phyloP scores from a whole-genome alignment of 2,329 filamentous ascomycete species.

The Immersiporthe knoxdaviesiana region DNA sequence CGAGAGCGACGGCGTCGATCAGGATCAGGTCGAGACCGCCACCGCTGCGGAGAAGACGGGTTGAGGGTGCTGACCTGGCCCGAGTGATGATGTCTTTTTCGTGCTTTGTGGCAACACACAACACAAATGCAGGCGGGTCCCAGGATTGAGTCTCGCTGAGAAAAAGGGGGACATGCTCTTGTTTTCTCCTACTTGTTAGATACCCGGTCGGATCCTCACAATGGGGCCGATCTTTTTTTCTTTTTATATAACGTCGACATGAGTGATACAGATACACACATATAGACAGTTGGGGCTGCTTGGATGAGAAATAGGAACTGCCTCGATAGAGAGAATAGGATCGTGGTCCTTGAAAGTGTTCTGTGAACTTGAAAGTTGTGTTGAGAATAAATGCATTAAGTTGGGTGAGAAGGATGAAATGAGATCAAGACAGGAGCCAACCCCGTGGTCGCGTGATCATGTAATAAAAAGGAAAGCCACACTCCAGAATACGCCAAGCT shows the following conservation, averaged over 20 bases:
- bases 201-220: constrained; percentile 25
- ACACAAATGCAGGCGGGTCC: no score
- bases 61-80: neutral
- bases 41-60: neutral
- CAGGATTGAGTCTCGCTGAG: neutral
- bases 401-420: no score
- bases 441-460: no score
- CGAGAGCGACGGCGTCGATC: constrained; percentile 12
- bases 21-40: neutral
- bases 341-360: neutral
- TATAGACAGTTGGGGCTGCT: neutral
- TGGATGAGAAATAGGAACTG: neutral
- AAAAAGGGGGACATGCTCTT: neutral
- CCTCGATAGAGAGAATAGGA: neutral
- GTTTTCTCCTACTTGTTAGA: constrained; percentile 19
- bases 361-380: neutral
- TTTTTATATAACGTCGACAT: constrained; percentile 11
- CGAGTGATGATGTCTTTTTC: no score
- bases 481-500: neutral
- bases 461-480: neutral
- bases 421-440: no score
- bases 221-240: constrained; percentile 16
- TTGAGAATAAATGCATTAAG: neutral
- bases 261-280: neutral
- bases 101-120: neutral